Conservation (phyloP, 371 early-diverging fungal species). For the Mortierella sp. region DNA sequence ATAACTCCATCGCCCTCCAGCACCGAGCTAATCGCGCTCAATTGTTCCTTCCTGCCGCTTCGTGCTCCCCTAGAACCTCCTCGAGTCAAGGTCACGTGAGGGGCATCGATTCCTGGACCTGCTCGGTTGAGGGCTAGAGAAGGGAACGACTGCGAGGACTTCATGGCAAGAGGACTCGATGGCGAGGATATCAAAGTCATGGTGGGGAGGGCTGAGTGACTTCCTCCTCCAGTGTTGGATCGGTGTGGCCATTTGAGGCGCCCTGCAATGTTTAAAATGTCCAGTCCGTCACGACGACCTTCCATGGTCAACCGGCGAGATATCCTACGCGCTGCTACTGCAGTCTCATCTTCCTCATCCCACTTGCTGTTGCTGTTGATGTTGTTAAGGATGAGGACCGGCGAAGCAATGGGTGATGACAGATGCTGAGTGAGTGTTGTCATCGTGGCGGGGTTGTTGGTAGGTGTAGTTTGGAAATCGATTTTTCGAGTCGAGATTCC, state of each 20-base stretch:
- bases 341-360: conserved; percentile 54
- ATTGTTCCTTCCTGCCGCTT: background rate
- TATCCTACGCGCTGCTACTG: conserved; percentile 58
- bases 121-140: background rate
- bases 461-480: background rate
- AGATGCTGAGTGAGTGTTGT: background rate
- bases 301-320: conserved; percentile 49
- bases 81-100: background rate
- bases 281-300: conserved; percentile 60
- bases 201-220: background rate
- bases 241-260: conserved; percentile 44
- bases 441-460: background rate
- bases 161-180: background rate
- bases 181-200: background rate
- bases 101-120: background rate
- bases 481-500: conserved; percentile 7
- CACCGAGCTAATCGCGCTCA: background rate
- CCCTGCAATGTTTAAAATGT: conserved; percentile 51
- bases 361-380: conserved; percentile 5
- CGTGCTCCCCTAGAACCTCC: background rate
- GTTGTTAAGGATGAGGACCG: conserved; percentile 15
- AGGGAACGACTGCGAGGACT: conserved; percentile 2
- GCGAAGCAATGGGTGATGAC: background rate
- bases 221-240: conserved; percentile 47
- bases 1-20: background rate